These are phyloP conservation scores for Rhodosporidiobolus odoratus DNA, from an alignment of 768 basidiomycete species.

Conservation along the genomic window DNA sequence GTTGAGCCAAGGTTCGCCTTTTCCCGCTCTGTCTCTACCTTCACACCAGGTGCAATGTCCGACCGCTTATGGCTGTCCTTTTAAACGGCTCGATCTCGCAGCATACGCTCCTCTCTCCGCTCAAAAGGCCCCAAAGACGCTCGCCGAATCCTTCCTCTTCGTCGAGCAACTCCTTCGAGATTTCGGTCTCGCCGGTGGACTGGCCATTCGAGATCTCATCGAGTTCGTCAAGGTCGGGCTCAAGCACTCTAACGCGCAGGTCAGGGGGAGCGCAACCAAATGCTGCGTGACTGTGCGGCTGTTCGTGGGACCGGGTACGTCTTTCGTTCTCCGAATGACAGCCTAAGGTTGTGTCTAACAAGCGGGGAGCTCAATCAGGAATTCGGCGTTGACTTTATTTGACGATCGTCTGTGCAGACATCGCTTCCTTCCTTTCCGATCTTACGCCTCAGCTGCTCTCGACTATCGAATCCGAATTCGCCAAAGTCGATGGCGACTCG, in stretches of 20 bases:
- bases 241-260: conserved; percentile 88
- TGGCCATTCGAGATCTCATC: conserved; percentile 75
- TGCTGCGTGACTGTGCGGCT: conserved; percentile 82
- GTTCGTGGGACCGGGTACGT: conserved; percentile 79
- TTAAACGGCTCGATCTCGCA: conserved; percentile 43
- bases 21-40: background rate
- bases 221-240: conserved; percentile 82
- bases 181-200: conserved; percentile 75
- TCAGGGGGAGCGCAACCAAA: conserved; percentile 89
- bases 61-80: too few species aligned
- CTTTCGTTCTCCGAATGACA: background rate
- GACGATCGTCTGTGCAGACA: conserved; percentile 59
- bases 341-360: background rate
- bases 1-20: conserved; percentile 69
- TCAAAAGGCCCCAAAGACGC: conserved; percentile 94
- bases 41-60: background rate
- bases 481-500: conserved; percentile 73
- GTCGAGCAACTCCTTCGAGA: conserved; percentile 77
- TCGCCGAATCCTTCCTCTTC: conserved; percentile 86
- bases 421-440: conserved; percentile 88
- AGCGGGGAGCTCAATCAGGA: too few species aligned
- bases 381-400: conserved; percentile 18
- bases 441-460: conserved; percentile 85
- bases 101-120: conserved; percentile 89
- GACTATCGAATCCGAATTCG: conserved; percentile 87